Conservation (phyloP, 164 flowering plant genomes). For the Dillenia suffruticosa region DNA sequence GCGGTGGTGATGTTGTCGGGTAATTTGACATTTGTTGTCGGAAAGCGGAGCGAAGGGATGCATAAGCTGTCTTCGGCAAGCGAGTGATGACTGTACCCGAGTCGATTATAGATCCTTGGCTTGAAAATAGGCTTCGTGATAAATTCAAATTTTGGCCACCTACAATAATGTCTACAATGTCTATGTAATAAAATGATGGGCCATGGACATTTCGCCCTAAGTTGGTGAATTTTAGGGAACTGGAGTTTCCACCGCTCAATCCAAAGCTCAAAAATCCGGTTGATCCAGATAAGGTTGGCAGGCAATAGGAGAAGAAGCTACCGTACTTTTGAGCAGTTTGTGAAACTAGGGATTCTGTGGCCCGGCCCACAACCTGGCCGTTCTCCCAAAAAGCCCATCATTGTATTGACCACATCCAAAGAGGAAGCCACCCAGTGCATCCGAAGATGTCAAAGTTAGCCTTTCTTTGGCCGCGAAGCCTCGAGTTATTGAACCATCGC, state of each 20-base stretch:
- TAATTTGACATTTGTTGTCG: no score
- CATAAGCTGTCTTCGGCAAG: no score
- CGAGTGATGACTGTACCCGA: slow-evolving; percentile 34
- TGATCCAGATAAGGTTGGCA: slow-evolving; percentile 33
- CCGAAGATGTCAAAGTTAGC: slow-evolving; percentile 23
- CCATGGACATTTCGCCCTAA: slow-evolving; percentile 4
- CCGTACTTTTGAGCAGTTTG: slow-evolving; percentile 40
- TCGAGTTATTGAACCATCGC: slow-evolving; percentile 38
- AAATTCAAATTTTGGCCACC: neutral
- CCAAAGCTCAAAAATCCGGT: slow-evolving; percentile 42
- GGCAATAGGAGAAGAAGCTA: slow-evolving; percentile 47
- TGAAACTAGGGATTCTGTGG: slow-evolving; percentile 32
- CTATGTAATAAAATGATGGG: slow-evolving; percentile 32
- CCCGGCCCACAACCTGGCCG: slow-evolving; percentile 54
- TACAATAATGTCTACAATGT: slow-evolving; percentile 21
- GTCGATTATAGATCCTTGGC: slow-evolving; percentile 37
- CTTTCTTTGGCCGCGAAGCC: slow-evolving; percentile 38
- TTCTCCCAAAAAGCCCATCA: slow-evolving; percentile 34
- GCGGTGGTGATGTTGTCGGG: no score
- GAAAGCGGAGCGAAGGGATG: no score
- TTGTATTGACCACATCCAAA: slow-evolving; percentile 67
- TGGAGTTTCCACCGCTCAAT: neutral
- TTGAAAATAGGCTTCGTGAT: slow-evolving; percentile 20
- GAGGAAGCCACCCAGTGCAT: slow-evolving; percentile 20
- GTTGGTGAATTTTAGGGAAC: slow-evolving; percentile 13